Conservation (phyloP, 2,329 filamentous ascomycete species). For the Aspergillus sp. region DNA sequence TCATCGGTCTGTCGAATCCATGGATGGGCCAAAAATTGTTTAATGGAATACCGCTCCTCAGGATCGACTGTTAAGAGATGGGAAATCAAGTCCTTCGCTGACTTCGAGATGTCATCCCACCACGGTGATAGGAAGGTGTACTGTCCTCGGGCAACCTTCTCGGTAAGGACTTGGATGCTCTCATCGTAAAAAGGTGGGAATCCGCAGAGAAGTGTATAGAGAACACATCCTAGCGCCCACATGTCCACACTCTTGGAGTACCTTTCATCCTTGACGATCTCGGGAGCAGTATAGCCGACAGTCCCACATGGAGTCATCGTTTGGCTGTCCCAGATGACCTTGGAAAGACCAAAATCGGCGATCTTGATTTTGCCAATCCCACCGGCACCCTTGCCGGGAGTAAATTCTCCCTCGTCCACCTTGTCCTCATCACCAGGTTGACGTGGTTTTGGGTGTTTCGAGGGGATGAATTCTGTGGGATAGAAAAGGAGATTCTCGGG, state of each 20-base stretch:
- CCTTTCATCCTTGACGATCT: slow-evolving; percentile 97
- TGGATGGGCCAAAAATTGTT: slow-evolving; percentile 88
- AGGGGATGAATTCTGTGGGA: slow-evolving; percentile 77
- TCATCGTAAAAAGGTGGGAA: slow-evolving; percentile 99
- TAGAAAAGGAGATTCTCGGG: slow-evolving; percentile 96
- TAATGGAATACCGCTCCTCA: slow-evolving; percentile 90
- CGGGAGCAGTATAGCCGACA: slow-evolving; percentile 94
- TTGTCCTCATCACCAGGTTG: slow-evolving; percentile 94
- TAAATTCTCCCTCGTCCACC: slow-evolving; percentile 91
- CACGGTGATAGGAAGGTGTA: slow-evolving; percentile 97
- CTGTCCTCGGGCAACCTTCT: slow-evolving; percentile 95
- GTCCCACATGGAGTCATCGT: slow-evolving; percentile 99
- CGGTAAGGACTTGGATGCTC: slow-evolving; percentile 92
- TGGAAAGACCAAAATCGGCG: slow-evolving; percentile 95
- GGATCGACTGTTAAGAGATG: slow-evolving; percentile 94
- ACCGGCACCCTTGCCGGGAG: slow-evolving; percentile 75
- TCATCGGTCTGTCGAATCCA: slow-evolving; percentile 79
- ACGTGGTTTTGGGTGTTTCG: slow-evolving; percentile 75
- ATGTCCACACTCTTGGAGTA: slow-evolving; percentile 99
- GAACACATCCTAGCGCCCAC: slow-evolving; percentile 96
- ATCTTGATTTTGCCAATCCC: slow-evolving; percentile 97
- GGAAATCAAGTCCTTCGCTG: slow-evolving; percentile 88
- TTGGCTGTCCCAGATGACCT: slow-evolving; percentile 96
- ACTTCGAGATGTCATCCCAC: slow-evolving; percentile 98
- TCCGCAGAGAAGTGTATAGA: slow-evolving; percentile 94